Conservation (phyloP, 2,329 filamentous ascomycete genomes). For the Emydomyces testavorans region DNA sequence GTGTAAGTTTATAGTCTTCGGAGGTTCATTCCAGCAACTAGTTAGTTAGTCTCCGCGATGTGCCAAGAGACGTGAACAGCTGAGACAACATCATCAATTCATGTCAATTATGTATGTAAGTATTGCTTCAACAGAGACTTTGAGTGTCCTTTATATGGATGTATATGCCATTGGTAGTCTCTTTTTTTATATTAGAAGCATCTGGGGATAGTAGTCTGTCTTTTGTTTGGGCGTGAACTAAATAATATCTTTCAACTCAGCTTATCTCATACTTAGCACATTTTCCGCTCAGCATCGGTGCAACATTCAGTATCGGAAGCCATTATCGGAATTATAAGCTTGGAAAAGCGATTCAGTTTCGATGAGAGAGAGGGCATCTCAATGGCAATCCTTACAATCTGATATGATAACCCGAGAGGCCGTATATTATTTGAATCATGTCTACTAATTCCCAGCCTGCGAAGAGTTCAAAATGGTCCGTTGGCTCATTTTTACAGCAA, state of each 20-base stretch:
- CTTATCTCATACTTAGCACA: not conserved
- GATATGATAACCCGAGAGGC: not conserved
- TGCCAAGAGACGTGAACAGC: too few relatives aligned
- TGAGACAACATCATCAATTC: not conserved
- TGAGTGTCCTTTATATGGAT: too few relatives aligned
- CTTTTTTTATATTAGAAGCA: too few relatives aligned
- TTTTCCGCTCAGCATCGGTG: not conserved
- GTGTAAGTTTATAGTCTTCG: not conserved
- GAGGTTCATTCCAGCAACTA: not conserved
- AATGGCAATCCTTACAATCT: not conserved
- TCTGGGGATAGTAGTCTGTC: too few relatives aligned
- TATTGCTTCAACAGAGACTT: too few relatives aligned
- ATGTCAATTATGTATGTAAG: too few relatives aligned
- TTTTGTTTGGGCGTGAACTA: not conserved
- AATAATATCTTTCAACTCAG: not conserved
- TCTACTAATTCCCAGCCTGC: conserved; percentile 12
- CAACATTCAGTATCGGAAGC: not conserved
- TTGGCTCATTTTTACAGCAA: conserved; percentile 60
- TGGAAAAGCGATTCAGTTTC: not conserved
- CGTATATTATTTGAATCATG: not conserved
- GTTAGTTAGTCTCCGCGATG: conserved; percentile 1
- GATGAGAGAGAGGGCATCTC: not conserved
- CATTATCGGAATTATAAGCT: not conserved
- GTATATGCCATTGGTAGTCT: too few relatives aligned
- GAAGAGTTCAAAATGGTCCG: conserved; percentile 55